Evolutionary conservation across 2,329 filamentous ascomycete species (phyloP), one percentile per base, ranked within the genome.

Genomic region (Colletotrichum tanaceti): DNA sequence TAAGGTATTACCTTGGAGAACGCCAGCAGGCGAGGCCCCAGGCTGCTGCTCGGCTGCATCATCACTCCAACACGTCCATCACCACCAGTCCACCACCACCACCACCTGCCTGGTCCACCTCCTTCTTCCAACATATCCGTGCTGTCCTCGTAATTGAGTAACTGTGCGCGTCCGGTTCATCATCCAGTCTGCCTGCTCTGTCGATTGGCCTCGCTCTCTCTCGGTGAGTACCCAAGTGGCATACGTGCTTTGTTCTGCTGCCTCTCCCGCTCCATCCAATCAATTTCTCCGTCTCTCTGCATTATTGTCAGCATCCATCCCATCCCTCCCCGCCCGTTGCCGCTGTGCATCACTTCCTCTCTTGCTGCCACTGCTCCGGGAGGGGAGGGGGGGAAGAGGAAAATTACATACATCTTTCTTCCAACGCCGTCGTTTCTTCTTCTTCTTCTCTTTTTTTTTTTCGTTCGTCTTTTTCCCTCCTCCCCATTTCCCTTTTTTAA

Each of bases 11-110:
- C n/a, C n/a, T n/a, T n/a, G n/a, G 59, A 54, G 49, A 50, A 7
- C 28, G 28, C 28, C 28, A 32, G 28, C 28, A 32, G 28, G 28
- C 41, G 65, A 59, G 50, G 47, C 49, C 28, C 65, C 61, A 69
- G 66, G 66, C 66, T 69, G 66, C 66, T 50, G 18, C 18, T 66
- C 24, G 47, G 44, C 62, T 68, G 57, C 66, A 69, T 69, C 66
- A 69, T 69, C 66, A 69, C 61, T 64, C 39, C 20, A 28, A 20
- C 28, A 53, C 49, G 24, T 35, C 28, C 49, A n/a, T 22, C 46
- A 38, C 28, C 28, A 53, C 49, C 18, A 20, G 49, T 53, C 18
- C 14, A 35, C 6, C 49, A 49, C 22, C 47, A 24, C 11, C 24
- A 9, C 4, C 44, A 6, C 18, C 24, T 4, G 2, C 24, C 24